These are phyloP conservation scores for Waitea zeae DNA, from an alignment of 1,284 basidiomycete species.

Conservation along the genomic window DNA sequence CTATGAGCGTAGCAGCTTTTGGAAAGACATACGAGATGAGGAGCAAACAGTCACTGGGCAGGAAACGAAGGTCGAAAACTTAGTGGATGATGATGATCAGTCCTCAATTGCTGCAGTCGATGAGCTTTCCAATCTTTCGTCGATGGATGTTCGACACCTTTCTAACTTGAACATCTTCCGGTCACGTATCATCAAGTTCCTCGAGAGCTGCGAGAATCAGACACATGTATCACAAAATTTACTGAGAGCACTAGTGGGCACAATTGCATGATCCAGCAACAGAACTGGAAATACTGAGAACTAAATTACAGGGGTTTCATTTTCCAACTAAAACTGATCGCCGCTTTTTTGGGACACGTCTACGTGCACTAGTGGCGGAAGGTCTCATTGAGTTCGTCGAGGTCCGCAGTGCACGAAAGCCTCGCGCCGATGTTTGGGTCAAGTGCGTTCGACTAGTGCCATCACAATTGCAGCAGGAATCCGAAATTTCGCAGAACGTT, in stretches of 20 bases:
- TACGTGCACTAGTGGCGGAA: slow-evolving; percentile 51
- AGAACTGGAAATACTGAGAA: neutral
- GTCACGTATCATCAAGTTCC: slow-evolving; percentile 45
- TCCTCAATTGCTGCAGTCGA: slow-evolving; percentile 16
- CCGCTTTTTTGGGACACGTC: slow-evolving; percentile 56
- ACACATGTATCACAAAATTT: slow-evolving; percentile 57
- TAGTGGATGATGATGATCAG: slow-evolving; percentile 11
- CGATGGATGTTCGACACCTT: slow-evolving; percentile 59
- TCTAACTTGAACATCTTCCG: slow-evolving; percentile 54
- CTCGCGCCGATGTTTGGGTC: neutral
- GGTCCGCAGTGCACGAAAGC: neutral
- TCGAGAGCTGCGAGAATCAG: slow-evolving; percentile 46
- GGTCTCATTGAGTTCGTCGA: slow-evolving; percentile 38
- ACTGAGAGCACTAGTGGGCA: slow-evolving; percentile 45
- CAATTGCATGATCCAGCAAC: neutral
- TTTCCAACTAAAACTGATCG: slow-evolving; percentile 58
- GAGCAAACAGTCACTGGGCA: too few species aligned
- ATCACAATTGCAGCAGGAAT: too few species aligned
- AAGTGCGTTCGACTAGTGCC: neutral
- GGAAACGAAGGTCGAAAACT: slow-evolving; percentile 33
- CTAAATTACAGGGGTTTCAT: slow-evolving; percentile 37
- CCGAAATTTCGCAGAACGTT: too few species aligned
- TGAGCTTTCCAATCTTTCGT: slow-evolving; percentile 13
- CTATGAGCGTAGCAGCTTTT: slow-evolving; percentile 48
- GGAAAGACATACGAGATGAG: slow-evolving; percentile 59